These are phyloP conservation scores for Epichloe gansuensis DNA, from an alignment of 2,329 filamentous ascomycete species.

Conservation along the genomic window DNA sequence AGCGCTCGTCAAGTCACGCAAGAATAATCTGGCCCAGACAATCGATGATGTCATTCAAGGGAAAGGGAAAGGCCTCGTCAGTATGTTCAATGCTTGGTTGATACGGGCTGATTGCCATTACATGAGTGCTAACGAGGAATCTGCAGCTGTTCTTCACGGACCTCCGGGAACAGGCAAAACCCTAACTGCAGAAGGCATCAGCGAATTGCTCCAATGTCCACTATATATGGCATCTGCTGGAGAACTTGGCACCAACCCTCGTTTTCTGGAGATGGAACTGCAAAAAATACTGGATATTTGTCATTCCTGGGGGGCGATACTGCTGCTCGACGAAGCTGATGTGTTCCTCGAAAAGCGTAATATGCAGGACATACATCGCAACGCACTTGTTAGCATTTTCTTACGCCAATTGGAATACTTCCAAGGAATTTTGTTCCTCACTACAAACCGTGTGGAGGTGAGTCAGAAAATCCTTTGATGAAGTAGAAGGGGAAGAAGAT, in stretches of 20 bases:
- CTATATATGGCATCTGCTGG: slow-evolving; percentile 74
- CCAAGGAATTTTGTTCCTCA: slow-evolving; percentile 80
- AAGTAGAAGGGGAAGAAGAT: not conserved
- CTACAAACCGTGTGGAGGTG: slow-evolving; percentile 70
- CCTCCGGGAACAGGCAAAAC: slow-evolving; percentile 84
- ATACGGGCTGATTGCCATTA: not conserved
- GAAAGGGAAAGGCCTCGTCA: slow-evolving; percentile 75
- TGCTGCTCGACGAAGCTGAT: slow-evolving; percentile 76
- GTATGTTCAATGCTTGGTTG: slow-evolving; percentile 20
- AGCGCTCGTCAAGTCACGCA: slow-evolving; percentile 73
- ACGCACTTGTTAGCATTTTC: slow-evolving; percentile 79
- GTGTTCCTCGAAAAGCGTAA: slow-evolving; percentile 75
- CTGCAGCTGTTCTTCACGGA: slow-evolving; percentile 57
- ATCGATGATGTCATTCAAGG: slow-evolving; percentile 75
- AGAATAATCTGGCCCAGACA: slow-evolving; percentile 65
- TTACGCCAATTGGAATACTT: slow-evolving; percentile 80
- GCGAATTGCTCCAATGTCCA: slow-evolving; percentile 68
- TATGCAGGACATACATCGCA: slow-evolving; percentile 72
- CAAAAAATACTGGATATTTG: slow-evolving; percentile 79
- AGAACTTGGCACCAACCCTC: slow-evolving; percentile 67
- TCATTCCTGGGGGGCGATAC: slow-evolving; percentile 73
- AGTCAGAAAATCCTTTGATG: slow-evolving; percentile 7
- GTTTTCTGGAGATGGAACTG: slow-evolving; percentile 60
- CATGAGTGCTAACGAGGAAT: not conserved
- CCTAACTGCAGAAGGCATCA: slow-evolving; percentile 74